phyloP scores from a whole-genome alignment of 768 basidiomycete species.

The Pleurotus djamor region DNA sequence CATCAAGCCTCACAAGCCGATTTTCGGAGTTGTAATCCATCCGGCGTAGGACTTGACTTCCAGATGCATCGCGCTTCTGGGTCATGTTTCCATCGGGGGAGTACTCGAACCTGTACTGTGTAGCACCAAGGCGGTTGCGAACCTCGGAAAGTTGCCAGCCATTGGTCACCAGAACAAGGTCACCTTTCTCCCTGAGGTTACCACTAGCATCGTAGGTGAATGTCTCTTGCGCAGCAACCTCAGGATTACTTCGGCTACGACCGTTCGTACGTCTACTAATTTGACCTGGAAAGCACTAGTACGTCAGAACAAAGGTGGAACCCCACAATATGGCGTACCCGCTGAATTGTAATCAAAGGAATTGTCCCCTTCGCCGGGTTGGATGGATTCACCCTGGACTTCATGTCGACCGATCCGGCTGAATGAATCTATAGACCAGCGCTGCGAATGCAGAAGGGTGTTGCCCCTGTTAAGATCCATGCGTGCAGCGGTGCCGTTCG shows the following conservation, averaged over 20 bases:
- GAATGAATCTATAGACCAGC: background rate
- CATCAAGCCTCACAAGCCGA: background rate
- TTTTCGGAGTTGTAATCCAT: background rate
- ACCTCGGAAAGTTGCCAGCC: slow-evolving; percentile 11
- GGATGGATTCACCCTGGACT: background rate
- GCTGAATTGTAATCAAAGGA: slow-evolving; percentile 1
- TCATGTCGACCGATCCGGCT: background rate
- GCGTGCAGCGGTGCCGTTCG: background rate
- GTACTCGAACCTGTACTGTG: background rate
- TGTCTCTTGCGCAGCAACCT: background rate
- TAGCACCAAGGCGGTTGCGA: background rate
- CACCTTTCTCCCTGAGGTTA: slow-evolving; percentile 8
- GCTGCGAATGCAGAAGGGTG: background rate
- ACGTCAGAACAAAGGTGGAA: background rate
- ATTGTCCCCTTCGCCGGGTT: background rate
- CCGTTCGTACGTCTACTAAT: background rate
- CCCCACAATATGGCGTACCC: background rate
- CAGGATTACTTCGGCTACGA: background rate
- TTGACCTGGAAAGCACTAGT: background rate
- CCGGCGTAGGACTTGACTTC: background rate
- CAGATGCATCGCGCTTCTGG: background rate
- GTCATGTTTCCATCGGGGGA: slow-evolving; percentile 1
- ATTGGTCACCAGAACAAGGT: slow-evolving; percentile 3
- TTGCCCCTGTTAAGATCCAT: background rate
- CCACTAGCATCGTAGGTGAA: slow-evolving; percentile 7